A percentile compares a stretch with the other conserved stretches of the same genome.
phyloP scores from a whole-genome alignment of 179 eudicot genomes.

The Carnegiea gigantea region DNA sequence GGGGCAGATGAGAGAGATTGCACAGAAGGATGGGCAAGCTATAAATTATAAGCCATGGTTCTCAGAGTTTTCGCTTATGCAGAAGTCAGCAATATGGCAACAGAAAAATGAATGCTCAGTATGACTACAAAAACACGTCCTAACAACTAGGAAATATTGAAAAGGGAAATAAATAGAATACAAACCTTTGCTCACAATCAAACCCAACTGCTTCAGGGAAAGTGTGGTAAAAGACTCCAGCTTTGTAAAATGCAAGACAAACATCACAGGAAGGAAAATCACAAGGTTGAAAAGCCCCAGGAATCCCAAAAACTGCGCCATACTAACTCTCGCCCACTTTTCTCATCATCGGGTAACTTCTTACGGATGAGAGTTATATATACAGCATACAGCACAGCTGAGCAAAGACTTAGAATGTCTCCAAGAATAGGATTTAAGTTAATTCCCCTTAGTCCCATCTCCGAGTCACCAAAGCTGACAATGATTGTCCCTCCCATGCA shows the following conservation, averaged over 20 bases:
- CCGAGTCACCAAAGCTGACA: conserved; percentile 87
- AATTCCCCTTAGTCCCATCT: conserved; percentile 41
- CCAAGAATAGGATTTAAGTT: conserved; percentile 78
- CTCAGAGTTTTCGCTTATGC: neutral
- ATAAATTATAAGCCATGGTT: neutral
- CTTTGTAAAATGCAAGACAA: conserved; percentile 56
- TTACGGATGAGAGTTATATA: conserved; percentile 84
- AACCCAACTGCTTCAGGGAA: conserved; percentile 66
- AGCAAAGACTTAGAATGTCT: conserved; percentile 65
- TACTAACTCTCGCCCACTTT: conserved; percentile 70
- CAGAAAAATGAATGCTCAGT: neutral
- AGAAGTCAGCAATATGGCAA: neutral
- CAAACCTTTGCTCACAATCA: conserved; percentile 87
- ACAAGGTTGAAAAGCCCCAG: conserved; percentile 81
- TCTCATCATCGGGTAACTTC: conserved; percentile 71
- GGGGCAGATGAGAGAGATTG: neutral
- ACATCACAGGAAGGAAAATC: conserved; percentile 75
- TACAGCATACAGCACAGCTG: conserved; percentile 76
- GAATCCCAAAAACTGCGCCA: conserved; percentile 93
- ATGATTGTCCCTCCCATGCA: conserved; percentile 97
- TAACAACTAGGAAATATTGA: neutral
- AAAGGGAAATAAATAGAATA: neutral
- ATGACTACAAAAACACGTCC: neutral
- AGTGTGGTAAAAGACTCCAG: conserved; percentile 60
- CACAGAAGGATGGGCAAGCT: neutral